phyloP scores from a whole-genome alignment of 805 yeast genomes.

The Helenozyma baotianmanensis region DNA sequence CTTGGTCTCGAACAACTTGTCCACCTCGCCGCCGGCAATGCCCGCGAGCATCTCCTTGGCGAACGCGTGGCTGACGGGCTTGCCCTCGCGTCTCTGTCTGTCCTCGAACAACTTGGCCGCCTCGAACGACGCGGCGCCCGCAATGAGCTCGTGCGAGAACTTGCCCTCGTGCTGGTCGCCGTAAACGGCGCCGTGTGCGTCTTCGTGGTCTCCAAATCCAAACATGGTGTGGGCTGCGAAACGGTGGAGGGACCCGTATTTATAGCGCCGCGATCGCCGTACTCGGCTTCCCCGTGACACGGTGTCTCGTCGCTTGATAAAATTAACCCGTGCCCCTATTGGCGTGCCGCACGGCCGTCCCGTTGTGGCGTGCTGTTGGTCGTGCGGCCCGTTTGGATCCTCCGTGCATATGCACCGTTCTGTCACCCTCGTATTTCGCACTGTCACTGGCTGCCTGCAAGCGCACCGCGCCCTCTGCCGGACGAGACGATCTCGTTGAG shows the following conservation, averaged over 20 bases:
- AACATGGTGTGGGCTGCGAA: constrained; percentile 1
- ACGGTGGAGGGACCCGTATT: neutral
- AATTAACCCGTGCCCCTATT: no score
- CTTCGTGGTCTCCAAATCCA: constrained; percentile 23
- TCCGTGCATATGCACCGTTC: no score
- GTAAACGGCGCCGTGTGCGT: constrained; percentile 24
- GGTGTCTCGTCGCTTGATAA: no score
- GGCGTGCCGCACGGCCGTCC: no score
- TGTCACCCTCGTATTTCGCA: no score
- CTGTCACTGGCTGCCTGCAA: no score
- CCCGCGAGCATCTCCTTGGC: constrained; percentile 28
- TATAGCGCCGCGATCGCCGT: neutral
- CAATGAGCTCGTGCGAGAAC: constrained; percentile 27
- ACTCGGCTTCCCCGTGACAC: no score
- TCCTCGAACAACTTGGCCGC: constrained; percentile 29
- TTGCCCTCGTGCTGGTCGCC: constrained; percentile 27
- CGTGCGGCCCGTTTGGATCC: no score
- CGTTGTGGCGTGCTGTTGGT: no score
- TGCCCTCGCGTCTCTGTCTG: constrained; percentile 28
- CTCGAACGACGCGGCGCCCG: constrained; percentile 31
- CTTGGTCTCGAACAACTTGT: constrained; percentile 30
- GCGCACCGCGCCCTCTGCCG: no score
- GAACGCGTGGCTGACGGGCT: constrained; percentile 26
- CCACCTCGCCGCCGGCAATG: constrained; percentile 29
- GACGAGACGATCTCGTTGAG: no score